Evolutionary conservation across 1,284 basidiomycete species (phyloP).

Genomic region (Ustilago shanxiensis): DNA sequence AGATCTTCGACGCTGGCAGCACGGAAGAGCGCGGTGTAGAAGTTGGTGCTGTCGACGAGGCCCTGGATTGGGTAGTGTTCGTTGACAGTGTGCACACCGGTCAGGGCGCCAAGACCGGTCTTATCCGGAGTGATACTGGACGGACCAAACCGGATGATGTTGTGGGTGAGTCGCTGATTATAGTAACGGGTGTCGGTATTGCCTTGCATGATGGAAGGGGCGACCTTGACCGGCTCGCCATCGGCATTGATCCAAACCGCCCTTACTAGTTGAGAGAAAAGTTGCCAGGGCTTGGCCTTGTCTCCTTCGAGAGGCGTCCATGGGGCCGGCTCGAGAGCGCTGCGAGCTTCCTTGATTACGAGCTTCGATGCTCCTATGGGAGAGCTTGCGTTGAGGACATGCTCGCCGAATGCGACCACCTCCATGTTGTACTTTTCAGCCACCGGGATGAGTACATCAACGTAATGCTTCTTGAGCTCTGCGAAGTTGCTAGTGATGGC

Average conservation of each 20-base stretch:
- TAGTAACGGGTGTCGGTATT: constrained; percentile 72
- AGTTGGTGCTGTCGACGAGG: constrained; percentile 72
- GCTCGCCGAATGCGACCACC: constrained; percentile 70
- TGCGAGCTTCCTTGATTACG: constrained; percentile 73
- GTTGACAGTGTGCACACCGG: constrained; percentile 78
- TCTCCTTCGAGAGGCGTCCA: constrained; percentile 72
- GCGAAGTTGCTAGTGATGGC: constrained; percentile 74
- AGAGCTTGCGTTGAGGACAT: constrained; percentile 17
- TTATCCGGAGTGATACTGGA: constrained; percentile 67
- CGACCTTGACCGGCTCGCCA: constrained; percentile 72
- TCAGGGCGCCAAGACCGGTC: constrained; percentile 67
- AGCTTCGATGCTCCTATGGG: constrained; percentile 26
- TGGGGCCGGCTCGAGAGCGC: constrained; percentile 75
- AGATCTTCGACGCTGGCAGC: constrained; percentile 70
- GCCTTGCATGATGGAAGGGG: constrained; percentile 75
- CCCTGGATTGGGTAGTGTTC: constrained; percentile 73
- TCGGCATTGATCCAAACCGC: constrained; percentile 71
- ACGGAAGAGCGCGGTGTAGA: constrained; percentile 73
- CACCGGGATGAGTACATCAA: constrained; percentile 72
- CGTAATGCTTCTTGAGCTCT: constrained; percentile 73
- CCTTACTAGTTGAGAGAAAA: constrained; percentile 75
- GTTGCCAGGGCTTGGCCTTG: constrained; percentile 72
- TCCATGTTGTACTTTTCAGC: constrained; percentile 72
- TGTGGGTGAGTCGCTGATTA: constrained; percentile 73
- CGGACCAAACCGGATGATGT: constrained; percentile 75